These are phyloP conservation scores for Colletotrichum sojae DNA, from an alignment of 2,329 filamentous ascomycete genomes.

Conservation along the genomic window DNA sequence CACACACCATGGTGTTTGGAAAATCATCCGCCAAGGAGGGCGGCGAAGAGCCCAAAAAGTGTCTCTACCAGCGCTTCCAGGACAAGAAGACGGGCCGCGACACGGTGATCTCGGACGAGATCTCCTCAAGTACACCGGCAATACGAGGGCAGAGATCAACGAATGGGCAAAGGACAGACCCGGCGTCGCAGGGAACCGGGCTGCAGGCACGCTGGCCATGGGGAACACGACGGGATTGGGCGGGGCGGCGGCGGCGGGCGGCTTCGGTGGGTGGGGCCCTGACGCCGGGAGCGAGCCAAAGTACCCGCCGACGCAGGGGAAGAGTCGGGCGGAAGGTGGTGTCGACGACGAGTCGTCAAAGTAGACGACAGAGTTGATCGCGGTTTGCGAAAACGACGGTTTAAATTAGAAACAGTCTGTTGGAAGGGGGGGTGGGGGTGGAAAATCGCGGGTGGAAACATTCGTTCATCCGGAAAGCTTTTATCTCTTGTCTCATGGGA, in stretches of 20 bases:
- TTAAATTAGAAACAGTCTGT: conserved; percentile 3
- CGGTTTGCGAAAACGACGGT: conserved; percentile 13
- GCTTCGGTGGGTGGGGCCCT: conserved; percentile 53
- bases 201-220: conserved; percentile 50
- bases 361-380: not conserved
- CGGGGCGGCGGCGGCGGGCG: conserved; percentile 47
- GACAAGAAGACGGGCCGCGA: conserved; percentile 48
- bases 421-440: no score
- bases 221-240: conserved; percentile 51
- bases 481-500: conserved; percentile 8
- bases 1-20: conserved; percentile 19
- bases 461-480: conserved; percentile 26
- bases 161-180: conserved; percentile 55
- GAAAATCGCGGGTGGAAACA: not conserved
- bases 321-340: conserved; percentile 24
- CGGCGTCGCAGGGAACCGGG: conserved; percentile 57
- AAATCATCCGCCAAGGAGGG: conserved; percentile 15
- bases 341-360: not conserved
- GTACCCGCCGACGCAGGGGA: conserved; percentile 48
- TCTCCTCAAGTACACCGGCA: conserved; percentile 58
- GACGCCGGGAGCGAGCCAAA: conserved; percentile 51
- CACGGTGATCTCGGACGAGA: conserved; percentile 55
- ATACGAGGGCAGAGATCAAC: conserved; percentile 49
- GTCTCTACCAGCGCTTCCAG: conserved; percentile 51
- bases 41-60: conserved; percentile 44